A percentile compares a stretch with the other conserved stretches of the same genome.
These are phyloP conservation scores for Detonula confervacea DNA, from an alignment of 352 stramenopile species.

Conservation along the genomic window DNA sequence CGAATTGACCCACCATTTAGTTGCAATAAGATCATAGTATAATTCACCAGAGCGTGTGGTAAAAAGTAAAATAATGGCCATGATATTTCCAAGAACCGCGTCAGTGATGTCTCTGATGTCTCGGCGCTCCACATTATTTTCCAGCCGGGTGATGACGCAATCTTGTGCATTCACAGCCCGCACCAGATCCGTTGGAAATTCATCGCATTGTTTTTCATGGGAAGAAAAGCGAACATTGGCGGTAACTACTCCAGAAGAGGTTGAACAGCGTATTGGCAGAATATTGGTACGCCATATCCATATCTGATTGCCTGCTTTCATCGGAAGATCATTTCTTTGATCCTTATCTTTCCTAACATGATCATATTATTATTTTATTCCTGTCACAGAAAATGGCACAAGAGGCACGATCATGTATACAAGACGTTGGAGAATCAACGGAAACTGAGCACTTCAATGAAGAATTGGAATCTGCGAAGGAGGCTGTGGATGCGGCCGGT, in stretches of 20 bases:
- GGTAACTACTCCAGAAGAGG: slow-evolving; percentile 28
- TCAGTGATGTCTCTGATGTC: background rate
- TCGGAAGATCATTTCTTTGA: background rate
- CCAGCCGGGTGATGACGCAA: too few species aligned
- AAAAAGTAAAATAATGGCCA: too few species aligned
- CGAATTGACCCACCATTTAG: too few species aligned
- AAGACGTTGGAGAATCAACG: slow-evolving; percentile 38
- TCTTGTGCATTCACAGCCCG: slow-evolving; percentile 4
- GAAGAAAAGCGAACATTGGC: slow-evolving; percentile 19
- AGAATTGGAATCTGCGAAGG: slow-evolving; percentile 35
- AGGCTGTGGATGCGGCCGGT: slow-evolving; percentile 28
- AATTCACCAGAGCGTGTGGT: too few species aligned
- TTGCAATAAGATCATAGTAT: too few species aligned
- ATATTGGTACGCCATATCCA: slow-evolving; percentile 24
- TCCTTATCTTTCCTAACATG: background rate
- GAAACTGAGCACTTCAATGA: slow-evolving; percentile 43
- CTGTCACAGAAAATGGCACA: slow-evolving; percentile 35
- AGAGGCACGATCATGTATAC: slow-evolving; percentile 40
- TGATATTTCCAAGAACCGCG: too few species aligned
- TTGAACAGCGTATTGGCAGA: slow-evolving; percentile 41
- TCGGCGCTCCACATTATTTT: background rate
- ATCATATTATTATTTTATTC: background rate
- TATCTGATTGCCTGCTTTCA: too few species aligned
- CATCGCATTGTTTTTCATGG: too few species aligned
- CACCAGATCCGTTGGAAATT: too few species aligned